Base-by-base conservation (phyloP, 768 basidiomycete species). In the Rhodosporidiobolus sp. region DNA sequence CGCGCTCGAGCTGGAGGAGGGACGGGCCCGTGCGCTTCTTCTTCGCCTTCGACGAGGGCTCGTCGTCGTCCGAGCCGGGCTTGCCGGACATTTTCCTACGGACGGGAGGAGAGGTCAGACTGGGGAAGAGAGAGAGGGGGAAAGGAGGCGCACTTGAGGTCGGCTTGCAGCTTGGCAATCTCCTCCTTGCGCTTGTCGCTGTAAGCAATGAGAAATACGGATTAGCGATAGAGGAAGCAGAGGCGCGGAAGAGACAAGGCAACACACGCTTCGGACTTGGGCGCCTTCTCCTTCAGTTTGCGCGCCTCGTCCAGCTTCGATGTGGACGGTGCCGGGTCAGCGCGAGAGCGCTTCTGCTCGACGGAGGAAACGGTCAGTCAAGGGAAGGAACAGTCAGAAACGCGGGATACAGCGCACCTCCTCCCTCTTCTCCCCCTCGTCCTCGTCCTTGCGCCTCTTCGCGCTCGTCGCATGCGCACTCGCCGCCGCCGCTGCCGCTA, bases 1-100 rank as follows among this genome's bases (percentile, higher is more conserved):
- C 77, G 16, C 78, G 74, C 62, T 79, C 77, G 56, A 75, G 77
- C 50, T 78, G 73, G 4, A 79, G 73, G 11, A 77, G 65, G 2
- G 77, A 76, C 2, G 75, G 75, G 1, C 72, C 72, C 3, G 56
- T 70, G 11, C 69, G 63, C 46, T 77, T 77, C 49, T 65, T 52
- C 68, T 78, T 78, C n/a, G n/a, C n/a, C 59, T 69, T 67, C 17
- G 61, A 7, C 20, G 69, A 60, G 12, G 58, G 45, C 56, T 63
- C 66, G 1, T 76, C 75, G 16, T 73, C 69, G 20, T 72, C 73
- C 1, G 75, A 71, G 26, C 34, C 67, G 8, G 52, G 38, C 32
- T 56, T 43, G 45, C 62, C 38, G n/a, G 75, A 48, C 66, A 72
- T 74, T 32, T 76, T 71, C 56, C 73, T 76, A 49, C 38, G 10